Base-by-base conservation (phyloP, 2,329 filamentous ascomycete genomes). In the Beauveria asiatica region DNA sequence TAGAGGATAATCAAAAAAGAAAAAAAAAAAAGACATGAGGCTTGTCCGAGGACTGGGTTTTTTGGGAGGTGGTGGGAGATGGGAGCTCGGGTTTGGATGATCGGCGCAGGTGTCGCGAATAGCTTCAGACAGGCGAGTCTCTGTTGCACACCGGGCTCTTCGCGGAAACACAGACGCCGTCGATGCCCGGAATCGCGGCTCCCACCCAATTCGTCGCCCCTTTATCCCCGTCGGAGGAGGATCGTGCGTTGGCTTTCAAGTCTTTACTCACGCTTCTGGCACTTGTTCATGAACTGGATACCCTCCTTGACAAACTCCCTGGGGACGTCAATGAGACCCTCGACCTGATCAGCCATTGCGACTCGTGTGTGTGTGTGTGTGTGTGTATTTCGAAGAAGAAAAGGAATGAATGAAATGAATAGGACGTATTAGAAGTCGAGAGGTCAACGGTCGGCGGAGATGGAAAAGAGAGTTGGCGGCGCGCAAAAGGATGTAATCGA, bases 321-420 rank as follows among this genome's bases (percentile, higher is more conserved):
- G 67, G 85, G 85, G 71, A 85, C 80, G 66, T 90, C 87, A 70
- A 88, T 81, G 68, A 90, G 76, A 71, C 89, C 85, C 74, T 88
- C 84, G 68, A 89, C 61, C 16, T 50, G 30, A 51, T 62, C 54
- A 39, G 62, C 52, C 61, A 62, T 63, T 42, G 45, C 55, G 54
- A 33, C 42, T 49, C 6, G 25, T 21, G 63, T 62, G 63, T 62
- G 61, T 61, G 19, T n/a, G 48, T 30, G 23, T 23, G 23, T 23
- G 13, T 37, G 30, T n/a, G 2, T 7, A 21, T 5, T 21, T 45
- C 3, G 19, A 45, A 45, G 30, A 11, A 51, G 42, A 13, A 16
- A 39, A n/a, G 11, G 11, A 33, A 21, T 21, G 30, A 7, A 50
- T 19, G 33, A 25, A 25, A 13, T 33, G 17, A 27, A 25, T n/a